Evolutionary conservation across 805 yeast genomes (phyloP).

Genomic region (Candida qinlingensis): DNA sequence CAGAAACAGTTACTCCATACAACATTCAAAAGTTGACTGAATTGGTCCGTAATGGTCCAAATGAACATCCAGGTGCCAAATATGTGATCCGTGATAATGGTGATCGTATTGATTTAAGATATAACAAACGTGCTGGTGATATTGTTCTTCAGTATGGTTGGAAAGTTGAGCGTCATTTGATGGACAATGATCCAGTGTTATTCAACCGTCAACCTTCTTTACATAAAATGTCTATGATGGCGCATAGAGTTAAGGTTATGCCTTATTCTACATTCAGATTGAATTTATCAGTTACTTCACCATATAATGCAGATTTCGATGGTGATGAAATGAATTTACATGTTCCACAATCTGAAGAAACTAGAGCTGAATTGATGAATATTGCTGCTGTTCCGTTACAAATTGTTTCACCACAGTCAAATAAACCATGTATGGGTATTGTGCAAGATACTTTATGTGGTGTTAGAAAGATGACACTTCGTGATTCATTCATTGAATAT

Average conservation of each 20-base stretch:
- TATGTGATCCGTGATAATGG: slow-evolving; percentile 98
- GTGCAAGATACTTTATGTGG: slow-evolving; percentile 99
- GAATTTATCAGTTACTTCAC: slow-evolving; percentile 95
- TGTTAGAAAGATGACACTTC: slow-evolving; percentile 87
- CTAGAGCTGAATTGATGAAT: slow-evolving; percentile 92
- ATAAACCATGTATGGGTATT: slow-evolving; percentile 99
- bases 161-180: slow-evolving; percentile 97
- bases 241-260: slow-evolving; percentile 97
- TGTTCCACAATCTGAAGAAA: slow-evolving; percentile 85
- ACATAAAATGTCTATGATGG: slow-evolving; percentile 99
- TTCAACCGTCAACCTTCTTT: slow-evolving; percentile 99
- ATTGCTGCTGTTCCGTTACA: slow-evolving; percentile 96
- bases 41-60: slow-evolving; percentile 94
- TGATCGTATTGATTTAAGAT: slow-evolving; percentile 95
- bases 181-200: slow-evolving; percentile 96
- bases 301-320: slow-evolving; percentile 99
- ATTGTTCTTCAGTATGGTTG: slow-evolving; percentile 97
- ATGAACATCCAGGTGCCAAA: slow-evolving; percentile 99
- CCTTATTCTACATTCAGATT: slow-evolving; percentile 97
- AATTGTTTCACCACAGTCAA: slow-evolving; percentile 96
- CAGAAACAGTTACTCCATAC: slow-evolving; percentile 96
- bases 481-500: slow-evolving; percentile 83
- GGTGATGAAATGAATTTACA: slow-evolving; percentile 99
- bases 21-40: slow-evolving; percentile 92
- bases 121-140: slow-evolving; percentile 97